These are phyloP conservation scores for Lipomyces yamanashiensis DNA, from an alignment of 805 yeast genomes.

Conservation along the genomic window DNA sequence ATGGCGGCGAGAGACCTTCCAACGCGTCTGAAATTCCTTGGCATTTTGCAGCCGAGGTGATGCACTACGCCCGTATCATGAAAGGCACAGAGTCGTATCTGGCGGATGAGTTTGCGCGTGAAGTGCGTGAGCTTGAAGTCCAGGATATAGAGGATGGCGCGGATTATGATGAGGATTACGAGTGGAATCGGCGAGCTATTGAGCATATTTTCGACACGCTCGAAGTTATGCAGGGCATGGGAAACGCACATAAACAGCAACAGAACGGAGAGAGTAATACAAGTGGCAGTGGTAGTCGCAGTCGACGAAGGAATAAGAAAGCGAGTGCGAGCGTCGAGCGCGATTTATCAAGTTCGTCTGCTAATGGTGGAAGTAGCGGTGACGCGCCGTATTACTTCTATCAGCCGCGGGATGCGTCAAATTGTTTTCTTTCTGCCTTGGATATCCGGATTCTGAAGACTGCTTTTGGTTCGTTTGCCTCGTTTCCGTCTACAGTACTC, in stretches of 20 bases:
- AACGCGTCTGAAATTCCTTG: conserved; percentile 59
- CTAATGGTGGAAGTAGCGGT: not conserved
- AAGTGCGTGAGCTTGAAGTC: conserved; percentile 57
- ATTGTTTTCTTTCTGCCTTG: conserved; percentile 72
- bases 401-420: conserved; percentile 73
- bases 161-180: conserved; percentile 60
- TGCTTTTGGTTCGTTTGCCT: conserved; percentile 63
- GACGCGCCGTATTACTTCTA: conserved; percentile 66
- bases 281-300: conserved; percentile 11
- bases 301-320: conserved; percentile 18
- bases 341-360: not conserved
- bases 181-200: conserved; percentile 59
- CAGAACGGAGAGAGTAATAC: not conserved
- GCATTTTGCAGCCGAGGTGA: conserved; percentile 49
- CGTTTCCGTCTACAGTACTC: conserved; percentile 69
- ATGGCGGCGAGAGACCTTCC: conserved; percentile 40
- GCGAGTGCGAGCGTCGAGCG: not conserved
- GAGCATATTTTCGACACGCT: conserved; percentile 57
- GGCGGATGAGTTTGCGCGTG: conserved; percentile 60
- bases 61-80: conserved; percentile 68
- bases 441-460: conserved; percentile 75
- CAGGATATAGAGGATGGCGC: conserved; percentile 63
- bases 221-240: conserved; percentile 46
- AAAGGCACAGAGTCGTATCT: conserved; percentile 65
- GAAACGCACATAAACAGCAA: conserved; percentile 32